Conservation (phyloP, 129 eudicot genomes). For the Pulicaria dysenterica region DNA sequence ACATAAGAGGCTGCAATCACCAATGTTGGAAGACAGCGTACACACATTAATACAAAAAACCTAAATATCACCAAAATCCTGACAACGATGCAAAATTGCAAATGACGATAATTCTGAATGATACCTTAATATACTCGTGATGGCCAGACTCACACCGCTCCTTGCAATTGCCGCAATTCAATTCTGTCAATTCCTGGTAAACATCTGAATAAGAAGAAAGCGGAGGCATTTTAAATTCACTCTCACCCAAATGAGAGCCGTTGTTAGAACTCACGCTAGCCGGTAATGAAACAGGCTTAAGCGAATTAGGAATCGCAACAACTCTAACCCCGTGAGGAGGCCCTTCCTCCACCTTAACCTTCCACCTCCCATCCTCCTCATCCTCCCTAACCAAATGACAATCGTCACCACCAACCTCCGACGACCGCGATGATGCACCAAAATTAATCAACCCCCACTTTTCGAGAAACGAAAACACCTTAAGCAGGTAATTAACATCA, state of each 20-base stretch:
- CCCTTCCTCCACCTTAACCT: slow-evolving; percentile 91
- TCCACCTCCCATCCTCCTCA: slow-evolving; percentile 46
- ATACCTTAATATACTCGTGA: slow-evolving; percentile 65
- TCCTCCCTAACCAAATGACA: slow-evolving; percentile 41
- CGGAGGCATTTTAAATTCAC: slow-evolving; percentile 61
- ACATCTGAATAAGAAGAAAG: slow-evolving; percentile 81
- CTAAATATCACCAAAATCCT: not conserved
- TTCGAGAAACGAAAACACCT: slow-evolving; percentile 72
- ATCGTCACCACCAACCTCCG: slow-evolving; percentile 5
- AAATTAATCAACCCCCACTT: slow-evolving; percentile 88
- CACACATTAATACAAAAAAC: not conserved
- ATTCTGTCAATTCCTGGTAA: slow-evolving; percentile 49
- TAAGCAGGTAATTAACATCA: slow-evolving; percentile 59
- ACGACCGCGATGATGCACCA: slow-evolving; percentile 17
- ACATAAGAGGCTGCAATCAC: not conserved
- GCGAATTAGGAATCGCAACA: slow-evolving; percentile 76
- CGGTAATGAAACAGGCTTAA: slow-evolving; percentile 58
- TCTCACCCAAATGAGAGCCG: slow-evolving; percentile 27
- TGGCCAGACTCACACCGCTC: slow-evolving; percentile 50
- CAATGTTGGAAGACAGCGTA: not conserved
- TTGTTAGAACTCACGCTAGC: slow-evolving; percentile 24
- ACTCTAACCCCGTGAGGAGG: slow-evolving; percentile 92
- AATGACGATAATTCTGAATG: not conserved
- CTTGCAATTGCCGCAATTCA: slow-evolving; percentile 74
- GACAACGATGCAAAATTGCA: not conserved